Conservation (phyloP, 192 early-diverging fungal species). For the Spizellomyces sp. region DNA sequence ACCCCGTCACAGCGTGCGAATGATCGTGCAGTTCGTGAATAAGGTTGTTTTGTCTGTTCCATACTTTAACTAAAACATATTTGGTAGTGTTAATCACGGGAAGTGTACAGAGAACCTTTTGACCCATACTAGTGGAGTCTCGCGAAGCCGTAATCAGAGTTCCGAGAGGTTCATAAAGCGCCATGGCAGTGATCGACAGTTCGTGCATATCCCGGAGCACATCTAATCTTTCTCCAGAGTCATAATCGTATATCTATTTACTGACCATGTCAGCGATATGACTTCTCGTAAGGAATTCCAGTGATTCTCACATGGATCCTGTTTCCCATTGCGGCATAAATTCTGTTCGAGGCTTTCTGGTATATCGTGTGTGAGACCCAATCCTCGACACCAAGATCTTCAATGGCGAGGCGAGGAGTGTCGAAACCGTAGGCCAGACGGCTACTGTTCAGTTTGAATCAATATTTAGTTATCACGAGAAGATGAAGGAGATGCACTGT, state of each 20-base stretch:
- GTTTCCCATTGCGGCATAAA: slow-evolving; percentile 51
- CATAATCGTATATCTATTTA: slow-evolving; percentile 53
- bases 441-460: neutral
- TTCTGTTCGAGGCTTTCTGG: slow-evolving; percentile 22
- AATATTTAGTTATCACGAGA: neutral
- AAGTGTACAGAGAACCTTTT: neutral
- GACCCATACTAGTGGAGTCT: slow-evolving; percentile 47
- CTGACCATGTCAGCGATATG: neutral
- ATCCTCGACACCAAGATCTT: slow-evolving; percentile 47
- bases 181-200: slow-evolving; percentile 49
- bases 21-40: slow-evolving; percentile 46
- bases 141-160: slow-evolving; percentile 54
- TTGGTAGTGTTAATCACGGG: neutral
- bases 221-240: slow-evolving; percentile 42
- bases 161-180: slow-evolving; percentile 38
- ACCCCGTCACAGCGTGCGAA: slow-evolving; percentile 47
- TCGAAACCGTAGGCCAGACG: slow-evolving; percentile 34
- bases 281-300: neutral
- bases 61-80: slow-evolving; percentile 47
- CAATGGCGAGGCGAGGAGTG: slow-evolving; percentile 41
- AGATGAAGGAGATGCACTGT: neutral
- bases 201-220: slow-evolving; percentile 43
- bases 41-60: slow-evolving; percentile 44
- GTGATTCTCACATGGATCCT: slow-evolving; percentile 38
- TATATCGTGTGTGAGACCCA: slow-evolving; percentile 45